phyloP scores from a whole-genome alignment of 164 flowering plant genomes.

The Piper betle region DNA sequence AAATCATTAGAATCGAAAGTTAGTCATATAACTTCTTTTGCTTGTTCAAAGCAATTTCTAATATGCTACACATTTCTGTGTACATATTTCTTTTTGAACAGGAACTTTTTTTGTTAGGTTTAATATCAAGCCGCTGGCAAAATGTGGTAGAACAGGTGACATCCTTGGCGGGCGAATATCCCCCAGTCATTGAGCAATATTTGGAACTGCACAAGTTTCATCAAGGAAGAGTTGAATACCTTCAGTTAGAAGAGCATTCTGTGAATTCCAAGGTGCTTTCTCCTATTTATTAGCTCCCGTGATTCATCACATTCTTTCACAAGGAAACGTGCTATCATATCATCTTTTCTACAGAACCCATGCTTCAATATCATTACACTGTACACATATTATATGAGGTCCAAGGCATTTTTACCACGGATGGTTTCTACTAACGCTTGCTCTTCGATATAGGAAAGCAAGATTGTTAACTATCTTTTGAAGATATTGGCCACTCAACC shows the following conservation, averaged over 20 bases:
- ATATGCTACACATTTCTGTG: background rate
- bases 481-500: slow-evolving; percentile 19
- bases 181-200: slow-evolving; percentile 30
- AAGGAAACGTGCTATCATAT: too few relatives aligned
- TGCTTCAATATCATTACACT: too few relatives aligned
- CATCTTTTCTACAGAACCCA: background rate
- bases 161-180: slow-evolving; percentile 31
- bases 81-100: slow-evolving; percentile 16
- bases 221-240: slow-evolving; percentile 17
- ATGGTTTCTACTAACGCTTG: background rate
- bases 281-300: background rate
- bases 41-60: too few relatives aligned
- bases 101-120: slow-evolving; percentile 65
- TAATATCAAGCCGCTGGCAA: slow-evolving; percentile 43
- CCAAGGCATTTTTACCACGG: too few relatives aligned
- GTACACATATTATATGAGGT: too few relatives aligned
- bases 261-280: slow-evolving; percentile 4
- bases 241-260: slow-evolving; percentile 16
- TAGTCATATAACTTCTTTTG: background rate
- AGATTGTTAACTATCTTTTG: slow-evolving; percentile 33
- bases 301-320: too few relatives aligned
- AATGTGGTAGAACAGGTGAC: slow-evolving; percentile 29
- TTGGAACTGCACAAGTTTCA: slow-evolving; percentile 29
- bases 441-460: slow-evolving; percentile 28
- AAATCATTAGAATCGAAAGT: background rate